Percentiles rank a stretch among this genome's conserved stretches.
Conservation (phyloP, 2,329 filamentous ascomycete genomes). For the Hypoxylon sp. region DNA sequence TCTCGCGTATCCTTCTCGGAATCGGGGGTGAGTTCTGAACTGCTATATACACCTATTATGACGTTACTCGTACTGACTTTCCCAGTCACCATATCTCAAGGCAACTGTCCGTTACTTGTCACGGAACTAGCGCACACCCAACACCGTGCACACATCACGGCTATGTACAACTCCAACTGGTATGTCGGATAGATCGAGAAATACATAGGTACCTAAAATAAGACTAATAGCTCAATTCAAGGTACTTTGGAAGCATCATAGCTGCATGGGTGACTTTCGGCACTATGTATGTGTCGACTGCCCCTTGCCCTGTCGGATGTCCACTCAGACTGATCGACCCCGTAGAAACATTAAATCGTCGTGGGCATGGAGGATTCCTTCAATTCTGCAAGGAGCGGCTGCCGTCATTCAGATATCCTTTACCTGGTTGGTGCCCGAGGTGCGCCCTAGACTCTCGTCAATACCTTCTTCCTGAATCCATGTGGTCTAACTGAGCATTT, state of each 20-base stretch:
- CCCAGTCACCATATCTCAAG: constrained; percentile 9
- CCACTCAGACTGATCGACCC: constrained; percentile 4
- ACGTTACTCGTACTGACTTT: not conserved
- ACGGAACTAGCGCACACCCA: constrained; percentile 17
- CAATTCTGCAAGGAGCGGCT: constrained; percentile 5
- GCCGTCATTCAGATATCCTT: constrained; percentile 5
- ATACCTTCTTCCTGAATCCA: not conserved
- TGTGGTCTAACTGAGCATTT: not conserved
- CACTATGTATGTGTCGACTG: constrained; percentile 7
- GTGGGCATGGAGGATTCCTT: constrained; percentile 27
- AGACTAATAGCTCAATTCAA: constrained; percentile 25
- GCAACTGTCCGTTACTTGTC: constrained; percentile 15
- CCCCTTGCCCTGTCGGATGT: not conserved
- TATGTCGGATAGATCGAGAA: not conserved
- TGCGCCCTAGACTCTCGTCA: not conserved
- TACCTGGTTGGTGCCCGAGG: constrained; percentile 6
- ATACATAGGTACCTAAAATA: not conserved
- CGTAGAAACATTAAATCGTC: constrained; percentile 11
- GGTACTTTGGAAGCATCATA: constrained; percentile 16
- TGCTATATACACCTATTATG: not conserved
- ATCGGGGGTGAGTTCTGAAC: constrained; percentile 1
- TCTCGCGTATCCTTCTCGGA: not conserved
- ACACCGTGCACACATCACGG: constrained; percentile 14
- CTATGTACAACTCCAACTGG: constrained; percentile 3
- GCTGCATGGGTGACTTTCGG: constrained; percentile 22